These are phyloP conservation scores for Apiospora saccharicola DNA, from an alignment of 2,329 filamentous ascomycete species.

Conservation along the genomic window DNA sequence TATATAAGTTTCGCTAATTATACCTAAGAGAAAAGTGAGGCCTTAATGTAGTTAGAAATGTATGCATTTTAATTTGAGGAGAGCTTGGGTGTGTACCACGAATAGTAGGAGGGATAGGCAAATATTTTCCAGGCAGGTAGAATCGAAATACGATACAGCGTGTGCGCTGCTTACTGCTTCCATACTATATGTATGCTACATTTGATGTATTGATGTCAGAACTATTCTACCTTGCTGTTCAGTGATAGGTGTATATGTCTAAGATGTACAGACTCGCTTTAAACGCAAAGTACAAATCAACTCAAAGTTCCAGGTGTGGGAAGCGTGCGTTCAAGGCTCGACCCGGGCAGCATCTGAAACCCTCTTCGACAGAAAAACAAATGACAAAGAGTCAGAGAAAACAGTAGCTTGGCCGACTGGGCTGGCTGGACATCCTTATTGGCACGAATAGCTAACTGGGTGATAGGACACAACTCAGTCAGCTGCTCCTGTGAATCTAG, in stretches of 20 bases:
- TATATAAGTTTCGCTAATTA: too few relatives aligned
- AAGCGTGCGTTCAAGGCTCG: constrained; percentile 17
- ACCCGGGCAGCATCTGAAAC: constrained; percentile 18
- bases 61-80: too few relatives aligned
- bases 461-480: background rate
- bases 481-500: background rate
- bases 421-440: background rate
- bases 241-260: too few relatives aligned
- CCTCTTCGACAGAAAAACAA: constrained; percentile 7
- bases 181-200: background rate
- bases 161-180: constrained; percentile 2
- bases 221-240: background rate
- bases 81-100: constrained; percentile 16
- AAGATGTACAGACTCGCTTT: background rate
- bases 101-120: constrained; percentile 2
- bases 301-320: constrained; percentile 2
- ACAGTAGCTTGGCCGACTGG: background rate
- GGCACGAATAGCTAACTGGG: too few relatives aligned
- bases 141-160: constrained; percentile 5
- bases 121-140: background rate
- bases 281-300: background rate
- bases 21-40: too few relatives aligned
- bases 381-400: background rate
- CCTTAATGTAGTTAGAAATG: too few relatives aligned
- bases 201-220: background rate